Evolutionary conservation across 1,139 yeast species (phyloP).

Genomic region (Candida glucosophila): DNA sequence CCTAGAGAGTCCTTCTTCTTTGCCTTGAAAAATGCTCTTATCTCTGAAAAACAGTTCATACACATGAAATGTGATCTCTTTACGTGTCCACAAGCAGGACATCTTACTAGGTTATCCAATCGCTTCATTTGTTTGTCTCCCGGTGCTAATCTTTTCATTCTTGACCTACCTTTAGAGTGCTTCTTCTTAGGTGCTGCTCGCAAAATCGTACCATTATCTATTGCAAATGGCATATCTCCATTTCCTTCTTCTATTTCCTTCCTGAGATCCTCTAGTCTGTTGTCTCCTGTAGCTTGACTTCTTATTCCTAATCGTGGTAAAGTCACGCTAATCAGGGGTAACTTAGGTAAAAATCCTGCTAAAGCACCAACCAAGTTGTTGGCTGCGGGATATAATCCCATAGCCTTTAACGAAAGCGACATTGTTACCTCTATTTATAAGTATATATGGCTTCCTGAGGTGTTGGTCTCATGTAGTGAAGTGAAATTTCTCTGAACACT

Average conservation of each 20-base stretch:
- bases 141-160: conserved; percentile 76
- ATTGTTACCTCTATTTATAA: conserved; percentile 8
- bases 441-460: conserved; percentile 1
- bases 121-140: conserved; percentile 75
- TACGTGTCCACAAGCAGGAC: conserved; percentile 93
- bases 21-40: conserved; percentile 58
- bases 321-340: conserved; percentile 14
- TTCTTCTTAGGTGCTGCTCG: conserved; percentile 93
- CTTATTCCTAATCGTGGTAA: conserved; percentile 6
- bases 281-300: conserved; percentile 8
- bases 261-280: conserved; percentile 22
- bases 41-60: conserved; percentile 85
- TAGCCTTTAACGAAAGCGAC: conserved; percentile 19
- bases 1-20: conserved; percentile 28
- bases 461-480: too few relatives aligned
- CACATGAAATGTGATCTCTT: conserved; percentile 87
- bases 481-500: too few relatives aligned
- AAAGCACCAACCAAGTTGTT: conserved; percentile 9
- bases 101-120: conserved; percentile 69
- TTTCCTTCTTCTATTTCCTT: conserved; percentile 19
- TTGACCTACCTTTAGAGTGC: conserved; percentile 75
- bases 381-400: too few relatives aligned
- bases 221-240: conserved; percentile 25
- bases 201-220: conserved; percentile 56
- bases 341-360: conserved; percentile 14